Evolutionary conservation across 176 grass and related monocot species (phyloP), one percentile per base, ranked within the genome.

Genomic region (Echinochloa phyllopogon): DNA sequence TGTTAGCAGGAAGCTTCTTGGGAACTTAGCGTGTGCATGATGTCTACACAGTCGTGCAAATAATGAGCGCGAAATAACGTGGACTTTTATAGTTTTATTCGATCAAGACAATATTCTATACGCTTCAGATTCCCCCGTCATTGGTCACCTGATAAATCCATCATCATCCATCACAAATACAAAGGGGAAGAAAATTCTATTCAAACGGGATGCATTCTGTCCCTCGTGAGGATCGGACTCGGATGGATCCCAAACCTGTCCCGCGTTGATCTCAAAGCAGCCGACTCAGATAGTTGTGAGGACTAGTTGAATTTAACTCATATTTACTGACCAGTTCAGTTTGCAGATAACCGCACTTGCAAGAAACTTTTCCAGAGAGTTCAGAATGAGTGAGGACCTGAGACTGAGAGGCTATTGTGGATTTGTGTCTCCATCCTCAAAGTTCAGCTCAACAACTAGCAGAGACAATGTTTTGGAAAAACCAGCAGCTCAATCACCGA

Each of bases 1-100:
- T 17, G 8, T 50, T 18, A 4, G 5, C 4, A 58, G 7, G 83
- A 77, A 85, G 24, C 73, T 85, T 85, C 73, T 76, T 56, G 6
- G 3, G 51, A 60, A 29, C 9, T 3, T 71, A 40, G 38, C 44
- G 36, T 52, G 21, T 15, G 21, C 5, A 29, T n/a, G 4, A 0
- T 33, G 29, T 33, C 33, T 62, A n/a, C 10, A 13, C 27, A 25
- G 43, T 40, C 8, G 43, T 50, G 33, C 4, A n/a, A 16, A 64
- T 13, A 39, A 50, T 73, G 42, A 3, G 27, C 39, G 12, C 33
- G 11, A 63, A 63, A 29, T 29, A 10, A 16, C n/a, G 60, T 10
- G 21, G 37, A 3, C 55, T 44, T 77, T 27, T 44, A 44, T 77
- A 3, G 39, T 44, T 77, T 27, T 44, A 44, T 77, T 27, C 39